These are phyloP conservation scores for Phallus indusiatus DNA, from an alignment of 768 basidiomycete genomes.

Conservation along the genomic window DNA sequence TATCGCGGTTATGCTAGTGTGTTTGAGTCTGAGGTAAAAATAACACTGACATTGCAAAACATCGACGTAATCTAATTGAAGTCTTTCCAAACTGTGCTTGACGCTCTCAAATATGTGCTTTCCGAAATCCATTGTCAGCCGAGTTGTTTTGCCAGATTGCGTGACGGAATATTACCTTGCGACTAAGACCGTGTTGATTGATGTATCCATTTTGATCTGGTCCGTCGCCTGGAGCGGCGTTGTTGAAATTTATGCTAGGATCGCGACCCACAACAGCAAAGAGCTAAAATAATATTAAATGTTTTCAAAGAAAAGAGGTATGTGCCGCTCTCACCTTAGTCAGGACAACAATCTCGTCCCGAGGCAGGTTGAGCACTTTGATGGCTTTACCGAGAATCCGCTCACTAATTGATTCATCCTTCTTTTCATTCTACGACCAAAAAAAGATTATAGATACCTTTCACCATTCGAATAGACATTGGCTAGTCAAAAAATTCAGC, in stretches of 20 bases:
- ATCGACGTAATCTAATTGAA: conserved; percentile 40
- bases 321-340: conserved; percentile 33
- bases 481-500: neutral
- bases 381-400: conserved; percentile 34
- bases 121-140: neutral
- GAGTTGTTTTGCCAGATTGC: neutral
- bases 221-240: neutral
- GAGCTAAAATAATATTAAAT: conserved; percentile 13
- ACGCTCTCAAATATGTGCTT: conserved; percentile 42
- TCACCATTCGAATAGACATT: neutral
- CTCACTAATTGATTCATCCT: neutral
- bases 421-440: neutral
- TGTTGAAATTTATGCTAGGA: conserved; percentile 10
- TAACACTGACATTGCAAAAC: conserved; percentile 28
- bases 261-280: conserved; percentile 14
- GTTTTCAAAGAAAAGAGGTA: neutral
- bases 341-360: conserved; percentile 41
- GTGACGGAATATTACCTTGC: conserved; percentile 26
- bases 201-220: conserved; percentile 34
- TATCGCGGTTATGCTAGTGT: neutral
- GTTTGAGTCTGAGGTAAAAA: neutral
- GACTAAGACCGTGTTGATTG: conserved; percentile 40
- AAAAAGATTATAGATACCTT: neutral
- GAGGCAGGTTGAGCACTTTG: conserved; percentile 33
- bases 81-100: conserved; percentile 28